These are phyloP conservation scores for Colletotrichum zoysiae DNA, from an alignment of 2,329 filamentous ascomycete species.

Conservation along the genomic window DNA sequence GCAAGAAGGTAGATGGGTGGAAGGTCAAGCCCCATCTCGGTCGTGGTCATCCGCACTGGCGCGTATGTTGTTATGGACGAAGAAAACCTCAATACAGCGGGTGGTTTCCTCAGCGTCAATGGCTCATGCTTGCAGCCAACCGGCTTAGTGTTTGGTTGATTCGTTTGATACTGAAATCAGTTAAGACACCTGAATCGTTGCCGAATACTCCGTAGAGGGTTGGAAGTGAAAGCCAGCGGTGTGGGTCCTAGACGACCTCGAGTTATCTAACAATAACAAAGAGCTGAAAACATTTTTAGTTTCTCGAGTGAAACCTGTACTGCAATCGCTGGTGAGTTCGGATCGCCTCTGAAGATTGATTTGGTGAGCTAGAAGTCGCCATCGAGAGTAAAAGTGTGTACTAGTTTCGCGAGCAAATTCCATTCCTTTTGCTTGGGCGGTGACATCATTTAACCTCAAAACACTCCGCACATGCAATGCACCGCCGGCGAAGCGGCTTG, in stretches of 20 bases:
- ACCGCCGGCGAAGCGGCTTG: not conserved
- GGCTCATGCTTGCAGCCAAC: not conserved
- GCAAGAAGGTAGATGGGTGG: slow-evolving; percentile 81
- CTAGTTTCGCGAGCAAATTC: not conserved
- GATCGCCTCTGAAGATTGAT: not conserved
- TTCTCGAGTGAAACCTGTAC: not conserved
- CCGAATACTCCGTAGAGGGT: not conserved
- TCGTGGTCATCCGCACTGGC: not conserved
- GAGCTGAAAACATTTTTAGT: not conserved
- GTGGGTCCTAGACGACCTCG: no score
- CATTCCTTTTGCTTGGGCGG: not conserved
- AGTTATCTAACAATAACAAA: not conserved
- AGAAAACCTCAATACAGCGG: not conserved
- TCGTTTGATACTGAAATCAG: not conserved
- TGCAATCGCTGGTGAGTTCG: not conserved
- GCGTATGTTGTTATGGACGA: not conserved
- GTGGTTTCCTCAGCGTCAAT: not conserved
- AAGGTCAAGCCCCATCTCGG: slow-evolving; percentile 50
- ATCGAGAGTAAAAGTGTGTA: not conserved
- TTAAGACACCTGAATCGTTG: not conserved
- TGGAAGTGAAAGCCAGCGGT: not conserved
- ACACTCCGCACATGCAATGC: not conserved
- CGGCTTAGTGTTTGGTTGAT: not conserved
- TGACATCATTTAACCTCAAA: slow-evolving; percentile 29
- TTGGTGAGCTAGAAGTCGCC: no score